Evolutionary conservation across 2,329 filamentous ascomycete species (phyloP).

Genomic region (Parastagonospora avenae): DNA sequence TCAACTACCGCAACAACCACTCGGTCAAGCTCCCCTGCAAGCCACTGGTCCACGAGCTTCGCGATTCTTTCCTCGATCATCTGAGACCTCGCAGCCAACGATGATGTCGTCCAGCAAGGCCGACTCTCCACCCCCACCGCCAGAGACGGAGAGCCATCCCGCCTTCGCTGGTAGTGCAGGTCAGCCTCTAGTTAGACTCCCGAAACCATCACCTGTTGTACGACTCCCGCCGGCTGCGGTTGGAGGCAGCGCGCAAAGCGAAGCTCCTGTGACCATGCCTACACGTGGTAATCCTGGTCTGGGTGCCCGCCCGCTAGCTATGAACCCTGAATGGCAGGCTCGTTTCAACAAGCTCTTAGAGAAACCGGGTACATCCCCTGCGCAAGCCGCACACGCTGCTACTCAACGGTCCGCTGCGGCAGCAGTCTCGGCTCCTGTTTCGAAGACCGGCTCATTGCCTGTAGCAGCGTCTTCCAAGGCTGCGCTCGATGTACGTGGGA

Average conservation of each 20-base stretch:
- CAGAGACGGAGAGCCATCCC: conserved; percentile 74
- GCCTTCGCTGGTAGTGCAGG: conserved; percentile 70
- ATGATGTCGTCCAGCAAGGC: conserved; percentile 24
- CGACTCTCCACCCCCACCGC: conserved; percentile 58
- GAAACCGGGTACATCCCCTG: conserved; percentile 54
- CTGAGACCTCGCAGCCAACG: conserved; percentile 28
- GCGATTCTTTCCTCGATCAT: conserved; percentile 45
- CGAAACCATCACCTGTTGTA: conserved; percentile 74
- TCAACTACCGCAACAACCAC: conserved; percentile 11
- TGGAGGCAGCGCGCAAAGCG: conserved; percentile 44
- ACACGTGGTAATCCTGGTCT: conserved; percentile 31
- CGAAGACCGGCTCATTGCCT: conserved; percentile 56
- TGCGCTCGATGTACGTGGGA: conserved; percentile 58
- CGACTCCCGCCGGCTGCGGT: conserved; percentile 70
- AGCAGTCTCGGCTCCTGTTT: conserved; percentile 42
- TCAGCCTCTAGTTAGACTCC: conserved; percentile 72
- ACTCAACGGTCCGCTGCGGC: conserved; percentile 11
- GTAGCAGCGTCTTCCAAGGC: conserved; percentile 70
- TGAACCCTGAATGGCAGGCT: conserved; percentile 72
- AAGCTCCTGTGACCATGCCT: conserved; percentile 49
- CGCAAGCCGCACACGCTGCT: conserved; percentile 35
- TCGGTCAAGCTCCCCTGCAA: conserved; percentile 2
- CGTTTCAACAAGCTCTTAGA: conserved; percentile 78
- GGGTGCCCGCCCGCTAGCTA: conserved; percentile 48
- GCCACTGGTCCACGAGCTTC: conserved; percentile 37